phyloP scores from a whole-genome alignment of 441 rosid species.

The Populus hybrid region DNA sequence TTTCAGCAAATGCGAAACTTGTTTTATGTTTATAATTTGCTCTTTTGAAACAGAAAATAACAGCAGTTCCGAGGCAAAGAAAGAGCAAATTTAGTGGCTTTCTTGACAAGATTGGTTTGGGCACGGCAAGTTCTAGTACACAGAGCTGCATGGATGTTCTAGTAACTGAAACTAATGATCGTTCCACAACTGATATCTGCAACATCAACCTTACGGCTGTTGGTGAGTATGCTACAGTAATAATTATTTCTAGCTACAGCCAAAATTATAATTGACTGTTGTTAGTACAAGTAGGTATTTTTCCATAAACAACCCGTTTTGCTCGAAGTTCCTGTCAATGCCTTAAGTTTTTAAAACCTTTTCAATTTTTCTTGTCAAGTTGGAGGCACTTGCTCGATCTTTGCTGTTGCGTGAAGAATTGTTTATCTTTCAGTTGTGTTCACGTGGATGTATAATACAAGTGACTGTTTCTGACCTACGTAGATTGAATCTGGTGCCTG shows the following conservation, averaged over 20 bases:
- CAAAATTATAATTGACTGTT: background rate
- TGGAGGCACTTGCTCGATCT: background rate
- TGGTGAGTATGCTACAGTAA: conserved; percentile 39
- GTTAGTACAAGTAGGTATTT: background rate
- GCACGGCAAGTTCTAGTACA: conserved; percentile 25
- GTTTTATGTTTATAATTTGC: conserved; percentile 14
- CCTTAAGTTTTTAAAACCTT: background rate
- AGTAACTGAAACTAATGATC: conserved; percentile 57
- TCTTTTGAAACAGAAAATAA: conserved; percentile 51
- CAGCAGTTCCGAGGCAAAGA: conserved; percentile 45
- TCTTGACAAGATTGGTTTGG: conserved; percentile 54
- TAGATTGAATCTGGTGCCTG: background rate
- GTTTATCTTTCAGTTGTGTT: background rate
- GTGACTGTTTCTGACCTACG: background rate
- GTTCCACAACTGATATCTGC: conserved; percentile 44
- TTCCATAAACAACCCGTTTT: background rate
- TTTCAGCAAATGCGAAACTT: no score
- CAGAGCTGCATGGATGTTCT: conserved; percentile 48
- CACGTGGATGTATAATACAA: background rate
- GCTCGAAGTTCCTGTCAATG: background rate
- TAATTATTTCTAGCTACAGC: background rate
- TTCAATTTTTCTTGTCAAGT: background rate
- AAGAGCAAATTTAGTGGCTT: conserved; percentile 41
- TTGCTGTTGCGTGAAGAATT: background rate
- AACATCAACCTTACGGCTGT: conserved; percentile 45